Evolutionary conservation across 2,329 filamentous ascomycete genomes (phyloP), one percentile per base, ranked within the genome.

Genomic region (Botrytis medusae): DNA sequence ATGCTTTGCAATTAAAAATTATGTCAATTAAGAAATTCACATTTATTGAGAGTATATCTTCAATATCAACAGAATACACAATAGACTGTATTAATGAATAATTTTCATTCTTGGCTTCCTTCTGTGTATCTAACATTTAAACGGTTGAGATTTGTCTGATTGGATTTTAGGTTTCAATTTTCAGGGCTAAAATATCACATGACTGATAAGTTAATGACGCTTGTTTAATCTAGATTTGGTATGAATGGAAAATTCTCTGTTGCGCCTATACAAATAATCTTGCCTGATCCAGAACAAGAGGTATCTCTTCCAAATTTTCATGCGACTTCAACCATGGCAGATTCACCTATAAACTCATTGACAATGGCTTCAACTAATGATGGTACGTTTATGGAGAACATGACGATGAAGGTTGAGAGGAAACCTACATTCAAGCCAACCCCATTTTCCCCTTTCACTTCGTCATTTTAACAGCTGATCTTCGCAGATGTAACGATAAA

Each of bases 161-260:
- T 65, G 69, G 60, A 60, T 72, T 54, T 54, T 54, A 54, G 51
- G 51, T 54, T 29, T 72, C 61, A 51, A 65, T 57, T 25, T 32
- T 65, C 69, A 72, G 69, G 69, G 69, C 69, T 72, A 72, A 48
- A 68, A 20, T 79, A 54, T 20, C 63, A 46, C 51, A 71, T 46
- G 60, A 62, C 62, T 16, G 42, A 25, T 46, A 44, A 62, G 29
- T 64, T 64, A 37, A 71, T 71, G 69, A 71, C 37, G 46, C 44
- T 64, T 64, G 48, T 68, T 68, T 29, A 29, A 54, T 54, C 51
- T 54, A 37, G 60, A 51, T 42, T 34, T 34, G 59, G 69, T 44
- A 18, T 20, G 59, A 44, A 59, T 59, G 12, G 25, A 48, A 51
- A 71, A 48, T 64, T 64, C 44, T 71, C 59, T 71, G 40, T 54